These are phyloP conservation scores for Phytophthora fragariae DNA, from an alignment of 352 stramenopile genomes.

Conservation along the genomic window DNA sequence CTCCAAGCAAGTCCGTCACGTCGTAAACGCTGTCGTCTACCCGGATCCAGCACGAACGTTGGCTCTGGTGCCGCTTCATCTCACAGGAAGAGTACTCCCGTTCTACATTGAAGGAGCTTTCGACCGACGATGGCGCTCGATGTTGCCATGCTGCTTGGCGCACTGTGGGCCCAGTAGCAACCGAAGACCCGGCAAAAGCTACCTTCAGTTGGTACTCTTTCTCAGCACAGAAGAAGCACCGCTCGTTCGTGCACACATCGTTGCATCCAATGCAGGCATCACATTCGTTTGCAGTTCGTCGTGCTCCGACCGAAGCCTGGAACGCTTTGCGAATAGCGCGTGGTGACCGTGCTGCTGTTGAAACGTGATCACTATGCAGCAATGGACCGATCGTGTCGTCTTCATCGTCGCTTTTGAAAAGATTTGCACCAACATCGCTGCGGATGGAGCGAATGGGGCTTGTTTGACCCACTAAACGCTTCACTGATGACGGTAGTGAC, in stretches of 20 bases:
- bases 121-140: conserved; percentile 27
- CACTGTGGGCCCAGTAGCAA: conserved; percentile 25
- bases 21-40: conserved; percentile 91
- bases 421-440: conserved; percentile 13
- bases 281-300: conserved; percentile 53
- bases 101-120: conserved; percentile 48
- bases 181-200: conserved; percentile 50
- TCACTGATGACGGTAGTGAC: conserved; percentile 20
- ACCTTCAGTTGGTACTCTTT: conserved; percentile 76
- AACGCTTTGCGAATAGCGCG: conserved; percentile 24
- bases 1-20: conserved; percentile 88
- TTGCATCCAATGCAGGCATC: conserved; percentile 86
- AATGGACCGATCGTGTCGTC: conserved; percentile 19
- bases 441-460: conserved; percentile 21
- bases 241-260: conserved; percentile 67
- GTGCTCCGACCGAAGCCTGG: conserved; percentile 32
- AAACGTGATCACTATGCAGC: conserved; percentile 23
- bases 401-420: conserved; percentile 26
- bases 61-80: conserved; percentile 80
- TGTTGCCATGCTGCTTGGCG: conserved; percentile 40
- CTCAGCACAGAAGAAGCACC: conserved; percentile 79
- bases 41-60: conserved; percentile 92
- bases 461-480: conserved; percentile 19
- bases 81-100: conserved; percentile 91
- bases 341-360: conserved; percentile 23